Conservation (phyloP, 768 basidiomycete genomes). For the Amanita phalloides region DNA sequence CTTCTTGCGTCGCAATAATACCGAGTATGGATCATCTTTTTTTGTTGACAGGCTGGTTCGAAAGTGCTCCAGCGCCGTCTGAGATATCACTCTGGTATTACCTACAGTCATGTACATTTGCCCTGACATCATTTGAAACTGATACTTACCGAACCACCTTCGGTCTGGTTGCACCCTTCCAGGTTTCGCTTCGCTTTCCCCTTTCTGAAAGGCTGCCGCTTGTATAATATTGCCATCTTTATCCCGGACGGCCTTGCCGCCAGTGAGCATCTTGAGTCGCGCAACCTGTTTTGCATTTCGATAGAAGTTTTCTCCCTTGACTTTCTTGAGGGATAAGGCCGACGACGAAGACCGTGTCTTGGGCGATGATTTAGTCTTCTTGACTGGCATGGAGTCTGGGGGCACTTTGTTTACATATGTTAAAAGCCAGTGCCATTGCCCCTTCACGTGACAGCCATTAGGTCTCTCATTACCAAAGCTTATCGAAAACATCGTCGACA, state of each 20-base stretch:
- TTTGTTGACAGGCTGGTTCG: slow-evolving; percentile 75
- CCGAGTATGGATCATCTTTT: slow-evolving; percentile 93
- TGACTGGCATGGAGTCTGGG: slow-evolving; percentile 14
- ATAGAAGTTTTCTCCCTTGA: slow-evolving; percentile 97
- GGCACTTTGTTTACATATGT: too few relatives aligned
- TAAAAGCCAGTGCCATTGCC: too few relatives aligned
- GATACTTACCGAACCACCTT: slow-evolving; percentile 86
- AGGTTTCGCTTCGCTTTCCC: slow-evolving; percentile 83
- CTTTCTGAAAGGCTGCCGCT: slow-evolving; percentile 93
- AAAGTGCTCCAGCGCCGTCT: slow-evolving; percentile 94
- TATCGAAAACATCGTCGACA: slow-evolving; percentile 10
- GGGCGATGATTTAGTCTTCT: slow-evolving; percentile 23
- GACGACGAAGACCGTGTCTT: slow-evolving; percentile 35
- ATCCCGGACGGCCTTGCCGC: slow-evolving; percentile 87
- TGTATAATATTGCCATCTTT: slow-evolving; percentile 86
- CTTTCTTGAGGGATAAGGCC: slow-evolving; percentile 48
- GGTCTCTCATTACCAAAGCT: too few relatives aligned
- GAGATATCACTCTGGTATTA: slow-evolving; percentile 97
- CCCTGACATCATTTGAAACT: slow-evolving; percentile 3
- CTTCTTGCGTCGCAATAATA: slow-evolving; percentile 88
- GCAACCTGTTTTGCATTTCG: slow-evolving; percentile 86
- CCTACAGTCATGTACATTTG: slow-evolving; percentile 32
- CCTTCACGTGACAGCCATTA: too few relatives aligned
- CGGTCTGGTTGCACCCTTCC: slow-evolving; percentile 93
- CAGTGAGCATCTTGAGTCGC: slow-evolving; percentile 84